Evolutionary conservation across 1,284 basidiomycete genomes (phyloP).

Genomic region (Thecaphora thlaspeos): DNA sequence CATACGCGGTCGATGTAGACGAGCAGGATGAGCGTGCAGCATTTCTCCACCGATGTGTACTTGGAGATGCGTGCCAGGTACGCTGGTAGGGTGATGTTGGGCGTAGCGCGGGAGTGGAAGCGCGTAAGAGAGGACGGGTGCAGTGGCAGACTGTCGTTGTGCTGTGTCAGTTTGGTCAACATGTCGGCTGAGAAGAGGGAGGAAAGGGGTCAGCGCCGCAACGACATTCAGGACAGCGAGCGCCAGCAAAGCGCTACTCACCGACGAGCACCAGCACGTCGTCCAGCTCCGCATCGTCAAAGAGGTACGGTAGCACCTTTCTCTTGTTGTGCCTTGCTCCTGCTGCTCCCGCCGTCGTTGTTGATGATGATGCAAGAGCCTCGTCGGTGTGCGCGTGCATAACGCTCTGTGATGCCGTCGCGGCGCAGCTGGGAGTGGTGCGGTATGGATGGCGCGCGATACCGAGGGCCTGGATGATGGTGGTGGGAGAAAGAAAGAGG

Average conservation of each 20-base stretch:
- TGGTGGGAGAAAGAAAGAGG: too few relatives aligned
- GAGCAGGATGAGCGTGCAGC: conserved; percentile 52
- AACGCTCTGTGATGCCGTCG: too few relatives aligned
- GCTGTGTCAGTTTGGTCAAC: conserved; percentile 50
- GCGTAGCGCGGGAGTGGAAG: conserved; percentile 55
- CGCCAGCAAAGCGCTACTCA: conserved; percentile 5
- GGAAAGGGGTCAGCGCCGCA: not conserved
- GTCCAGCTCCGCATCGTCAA: conserved; percentile 52
- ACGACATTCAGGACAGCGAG: not conserved
- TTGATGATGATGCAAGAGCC: too few relatives aligned
- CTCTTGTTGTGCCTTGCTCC: too few relatives aligned
- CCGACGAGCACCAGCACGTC: conserved; percentile 52
- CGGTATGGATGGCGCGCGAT: too few relatives aligned
- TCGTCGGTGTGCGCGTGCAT: too few relatives aligned
- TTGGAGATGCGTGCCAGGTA: conserved; percentile 55
- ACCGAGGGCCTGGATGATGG: too few relatives aligned
- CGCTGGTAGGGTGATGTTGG: conserved; percentile 48
- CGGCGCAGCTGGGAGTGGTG: too few relatives aligned
- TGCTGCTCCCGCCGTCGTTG: too few relatives aligned
- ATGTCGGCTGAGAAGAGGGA: conserved; percentile 42
- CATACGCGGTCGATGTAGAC: conserved; percentile 57
- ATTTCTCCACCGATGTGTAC: conserved; percentile 56
- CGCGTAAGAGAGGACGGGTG: conserved; percentile 54
- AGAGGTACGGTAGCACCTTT: conserved; percentile 43
- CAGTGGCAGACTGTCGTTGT: conserved; percentile 55